phyloP scores from a whole-genome alignment of 2,329 filamentous ascomycete species.

The Knufia fluminis region DNA sequence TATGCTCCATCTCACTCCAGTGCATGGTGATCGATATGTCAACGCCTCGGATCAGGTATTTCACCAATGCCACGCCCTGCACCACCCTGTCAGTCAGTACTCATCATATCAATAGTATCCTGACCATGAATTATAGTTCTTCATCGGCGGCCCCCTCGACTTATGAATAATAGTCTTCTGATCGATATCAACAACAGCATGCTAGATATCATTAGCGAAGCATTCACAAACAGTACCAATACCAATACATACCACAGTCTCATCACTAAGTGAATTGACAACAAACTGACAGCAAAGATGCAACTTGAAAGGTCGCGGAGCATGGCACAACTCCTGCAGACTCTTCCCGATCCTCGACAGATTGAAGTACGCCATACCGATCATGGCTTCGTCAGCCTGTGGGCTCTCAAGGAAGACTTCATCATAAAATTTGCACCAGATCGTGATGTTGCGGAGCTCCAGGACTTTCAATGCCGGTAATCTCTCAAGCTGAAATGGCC shows the following conservation, averaged over 20 bases:
- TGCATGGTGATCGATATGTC: no score
- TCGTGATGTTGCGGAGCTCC: slow-evolving; percentile 12
- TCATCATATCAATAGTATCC: slow-evolving; percentile 12
- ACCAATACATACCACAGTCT: slow-evolving; percentile 13
- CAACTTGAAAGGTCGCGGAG: slow-evolving; percentile 9
- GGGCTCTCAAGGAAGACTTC: slow-evolving; percentile 10
- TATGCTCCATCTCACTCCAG: no score
- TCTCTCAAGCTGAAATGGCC: slow-evolving; percentile 5
- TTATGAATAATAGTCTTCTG: slow-evolving; percentile 9
- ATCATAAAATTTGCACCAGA: slow-evolving; percentile 17
- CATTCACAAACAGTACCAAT: neutral
- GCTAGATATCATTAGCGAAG: slow-evolving; percentile 5
- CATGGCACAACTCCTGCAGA: slow-evolving; percentile 4
- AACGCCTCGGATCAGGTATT: no score
- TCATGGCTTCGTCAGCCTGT: slow-evolving; percentile 14
- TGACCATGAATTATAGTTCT: slow-evolving; percentile 14
- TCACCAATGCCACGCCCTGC: slow-evolving; percentile 4
- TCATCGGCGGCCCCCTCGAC: slow-evolving; percentile 10
- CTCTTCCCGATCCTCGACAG: slow-evolving; percentile 8
- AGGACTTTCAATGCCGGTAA: slow-evolving; percentile 9
- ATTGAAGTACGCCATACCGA: slow-evolving; percentile 16
- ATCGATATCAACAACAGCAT: slow-evolving; percentile 14
- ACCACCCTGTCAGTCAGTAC: neutral
- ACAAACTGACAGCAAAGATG: slow-evolving; percentile 15
- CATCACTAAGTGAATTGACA: slow-evolving; percentile 8